Evolutionary conservation across 495 filamentous ascomycete species (phyloP).

Genomic region (Penicillium canescens): DNA sequence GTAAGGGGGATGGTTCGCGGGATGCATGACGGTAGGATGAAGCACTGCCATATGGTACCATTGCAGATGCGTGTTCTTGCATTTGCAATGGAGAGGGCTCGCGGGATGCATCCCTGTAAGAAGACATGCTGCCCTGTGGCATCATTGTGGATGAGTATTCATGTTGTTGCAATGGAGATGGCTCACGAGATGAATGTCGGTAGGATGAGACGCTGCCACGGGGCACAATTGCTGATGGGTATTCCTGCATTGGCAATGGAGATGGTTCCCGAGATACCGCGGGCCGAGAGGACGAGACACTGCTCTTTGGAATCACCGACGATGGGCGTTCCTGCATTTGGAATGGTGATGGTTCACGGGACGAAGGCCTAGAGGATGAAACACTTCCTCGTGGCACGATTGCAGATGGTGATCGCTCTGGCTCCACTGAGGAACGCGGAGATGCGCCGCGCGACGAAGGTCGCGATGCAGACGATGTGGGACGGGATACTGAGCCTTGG

Average conservation of each 20-base stretch:
- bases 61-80: constrained; percentile 19
- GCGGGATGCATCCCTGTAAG: constrained; percentile 2
- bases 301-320: background rate
- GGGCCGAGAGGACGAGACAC: constrained; percentile 2
- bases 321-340: constrained; percentile 4
- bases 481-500: constrained; percentile 34
- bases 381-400: constrained; percentile 27
- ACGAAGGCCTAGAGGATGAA: constrained; percentile 30
- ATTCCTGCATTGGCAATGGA: constrained; percentile 28
- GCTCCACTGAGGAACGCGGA: constrained; percentile 27
- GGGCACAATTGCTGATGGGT: constrained; percentile 2
- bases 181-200: background rate
- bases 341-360: constrained; percentile 37
- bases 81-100: constrained; percentile 12
- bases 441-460: constrained; percentile 33
- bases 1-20: constrained; percentile 2
- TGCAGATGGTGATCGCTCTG: constrained; percentile 31
- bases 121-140: constrained; percentile 30
- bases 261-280: constrained; percentile 31
- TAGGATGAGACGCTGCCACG: constrained; percentile 2
- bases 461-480: constrained; percentile 29
- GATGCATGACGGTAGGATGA: constrained; percentile 17
- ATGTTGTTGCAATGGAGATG: constrained; percentile 7
- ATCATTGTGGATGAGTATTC: constrained; percentile 19
- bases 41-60: constrained; percentile 22